Base-by-base conservation (phyloP, 1,284 basidiomycete species). In the Leccinum pachyderme region DNA sequence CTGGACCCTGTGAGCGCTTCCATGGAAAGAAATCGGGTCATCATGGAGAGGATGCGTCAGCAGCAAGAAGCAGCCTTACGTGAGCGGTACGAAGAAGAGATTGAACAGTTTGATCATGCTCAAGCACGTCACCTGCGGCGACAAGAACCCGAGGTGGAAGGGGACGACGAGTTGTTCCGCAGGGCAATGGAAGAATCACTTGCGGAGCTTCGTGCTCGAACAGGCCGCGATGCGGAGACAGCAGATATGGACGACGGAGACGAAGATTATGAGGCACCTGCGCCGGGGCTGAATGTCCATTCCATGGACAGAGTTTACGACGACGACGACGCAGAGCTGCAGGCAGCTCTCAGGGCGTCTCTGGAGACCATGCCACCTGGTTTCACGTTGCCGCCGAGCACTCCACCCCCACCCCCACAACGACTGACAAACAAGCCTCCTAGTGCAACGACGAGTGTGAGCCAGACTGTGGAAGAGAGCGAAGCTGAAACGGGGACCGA, bases 261-360 rank as follows among this genome's bases (percentile, higher is more conserved):
- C 8, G 72, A 67, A n/a, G 72, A 75, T 2, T 32, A 59, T 7
- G 37, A 33, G 27, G 7, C 47, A 27, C 59, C 55, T 12, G 27
- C 46, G 32, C 12, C 37, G 18, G 22, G 53, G 51, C 48, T 49
- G 24, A 52, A 37, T 24, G 48, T 52, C 46, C 57, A 39, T 39
- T 13, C 41, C 8, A 53, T 61, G 47, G 58, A 63, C 50, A 59
- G 80, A 49, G 81, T 85, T 37, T 91, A 93, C 61, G 92, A 94
- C 61, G 91, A 95, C 61, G 93, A 95, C 61, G 93, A 96, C 62
- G 84, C 80, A 33, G 88, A 91, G 64, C 74, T 95, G 35, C 89
- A 95, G 71, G 90, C 91, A 24, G 93, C 93, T 12, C 73, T 96
- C 51, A 85, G 79, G 65, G 93, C 92, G 2, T 93, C 91, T 43